A percentile compares a stretch with the other conserved stretches of the same genome.
Evolutionary conservation across 805 yeast genomes (phyloP).

Genomic region (Pichia cephalocereana): DNA sequence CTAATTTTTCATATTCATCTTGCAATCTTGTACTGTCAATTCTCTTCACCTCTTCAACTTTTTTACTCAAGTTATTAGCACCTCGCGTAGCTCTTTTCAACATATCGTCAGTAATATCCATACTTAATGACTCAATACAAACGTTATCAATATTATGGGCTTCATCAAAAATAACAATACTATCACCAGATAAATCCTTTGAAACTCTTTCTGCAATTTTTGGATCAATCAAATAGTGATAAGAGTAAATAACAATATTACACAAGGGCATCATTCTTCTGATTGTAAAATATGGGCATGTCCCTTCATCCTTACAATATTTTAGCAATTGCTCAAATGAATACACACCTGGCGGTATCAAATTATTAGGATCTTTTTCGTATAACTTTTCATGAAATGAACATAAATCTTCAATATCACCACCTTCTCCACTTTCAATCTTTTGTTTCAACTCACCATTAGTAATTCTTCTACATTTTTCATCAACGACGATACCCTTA

Average conservation of each 20-base stretch:
- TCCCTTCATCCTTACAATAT: constrained; percentile 68
- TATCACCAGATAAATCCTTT: constrained; percentile 80
- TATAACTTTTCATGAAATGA: constrained; percentile 86
- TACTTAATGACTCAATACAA: constrained; percentile 88
- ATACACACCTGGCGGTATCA: constrained; percentile 88
- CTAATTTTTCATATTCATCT: constrained; percentile 84
- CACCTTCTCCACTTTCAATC: constrained; percentile 45
- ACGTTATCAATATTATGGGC: constrained; percentile 99
- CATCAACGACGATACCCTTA: constrained; percentile 91
- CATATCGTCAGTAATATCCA: constrained; percentile 87
- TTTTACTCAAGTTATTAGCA: constrained; percentile 66
- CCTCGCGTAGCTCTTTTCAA: constrained; percentile 82
- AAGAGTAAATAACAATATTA: constrained; percentile 89
- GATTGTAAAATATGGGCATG: constrained; percentile 95
- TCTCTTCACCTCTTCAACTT: constrained; percentile 75
- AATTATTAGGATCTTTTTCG: constrained; percentile 77
- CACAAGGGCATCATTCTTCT: constrained; percentile 96
- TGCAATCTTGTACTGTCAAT: constrained; percentile 78
- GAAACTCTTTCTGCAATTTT: constrained; percentile 96
- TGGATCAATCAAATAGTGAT: constrained; percentile 93
- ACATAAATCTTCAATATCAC: constrained; percentile 55
- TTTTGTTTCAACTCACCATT: constrained; percentile 76
- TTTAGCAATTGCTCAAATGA: constrained; percentile 78
- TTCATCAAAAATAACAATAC: constrained; percentile 94
- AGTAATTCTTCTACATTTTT: constrained; percentile 89